phyloP scores from a whole-genome alignment of 2,329 filamentous ascomycete genomes.

The Purpureocillium lavendulum region DNA sequence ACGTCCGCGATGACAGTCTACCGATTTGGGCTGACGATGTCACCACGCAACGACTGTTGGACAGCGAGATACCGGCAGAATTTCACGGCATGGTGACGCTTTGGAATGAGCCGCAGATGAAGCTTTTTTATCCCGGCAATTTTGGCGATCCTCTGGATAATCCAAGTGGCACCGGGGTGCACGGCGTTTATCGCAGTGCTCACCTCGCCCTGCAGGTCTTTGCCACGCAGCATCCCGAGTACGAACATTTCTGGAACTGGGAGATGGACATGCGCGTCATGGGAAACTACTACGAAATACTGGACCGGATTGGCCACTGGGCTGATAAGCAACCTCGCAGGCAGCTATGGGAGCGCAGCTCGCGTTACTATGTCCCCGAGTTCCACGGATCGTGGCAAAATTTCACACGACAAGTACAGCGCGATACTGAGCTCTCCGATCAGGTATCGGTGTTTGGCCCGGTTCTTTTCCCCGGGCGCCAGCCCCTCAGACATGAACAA shows the following conservation, averaged over 20 bases:
- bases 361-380: constrained; percentile 67
- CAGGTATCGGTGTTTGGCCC: constrained; percentile 63
- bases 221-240: constrained; percentile 53
- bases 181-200: constrained; percentile 60
- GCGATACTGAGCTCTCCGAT: constrained; percentile 46
- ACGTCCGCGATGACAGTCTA: constrained; percentile 70
- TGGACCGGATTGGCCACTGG: constrained; percentile 60
- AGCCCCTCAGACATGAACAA: constrained; percentile 41
- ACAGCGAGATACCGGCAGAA: constrained; percentile 57
- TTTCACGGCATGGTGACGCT: constrained; percentile 75
- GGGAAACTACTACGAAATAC: constrained; percentile 64
- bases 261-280: constrained; percentile 61
- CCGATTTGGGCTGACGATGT: constrained; percentile 76
- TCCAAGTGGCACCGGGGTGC: constrained; percentile 48
- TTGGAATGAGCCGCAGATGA: constrained; percentile 82
- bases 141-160: constrained; percentile 62
- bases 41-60: constrained; percentile 63
- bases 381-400: constrained; percentile 65
- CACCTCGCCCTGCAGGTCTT: constrained; percentile 59
- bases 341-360: constrained; percentile 69
- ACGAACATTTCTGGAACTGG: constrained; percentile 62
- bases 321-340: constrained; percentile 58
- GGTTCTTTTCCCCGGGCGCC: constrained; percentile 38
- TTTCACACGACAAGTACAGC: constrained; percentile 56
- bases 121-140: constrained; percentile 61